Evolutionary conservation across 2,329 filamentous ascomycete species (phyloP), one percentile per base, ranked within the genome.

Genomic region (Beauveria caledonica): DNA sequence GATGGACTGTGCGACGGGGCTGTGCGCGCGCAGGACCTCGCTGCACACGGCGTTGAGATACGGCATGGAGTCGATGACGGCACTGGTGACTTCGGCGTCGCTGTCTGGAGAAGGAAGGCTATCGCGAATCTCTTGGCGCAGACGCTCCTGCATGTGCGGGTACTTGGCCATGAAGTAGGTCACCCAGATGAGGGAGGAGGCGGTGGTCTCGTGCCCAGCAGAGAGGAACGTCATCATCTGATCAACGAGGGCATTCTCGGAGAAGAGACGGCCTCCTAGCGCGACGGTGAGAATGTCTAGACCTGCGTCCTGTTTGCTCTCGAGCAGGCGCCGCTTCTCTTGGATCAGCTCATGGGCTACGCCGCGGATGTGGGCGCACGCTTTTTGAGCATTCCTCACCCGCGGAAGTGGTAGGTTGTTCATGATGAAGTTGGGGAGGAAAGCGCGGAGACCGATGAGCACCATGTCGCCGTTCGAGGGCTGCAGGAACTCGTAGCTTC

Each of bases 11-110:
- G 72, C 69, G 6, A 69, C 74, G 1, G 77, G 76, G 3, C 74
- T 67, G 62, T 72, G 74, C 21, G 75, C 68, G 0, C 78, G 72
- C 10, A 80, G 63, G 0, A 75, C 70, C 64, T 80, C 78, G 62
- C 69, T 76, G 65, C 71, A 73, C 23, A 96, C 84, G 36, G 90
- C 90, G 68, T 89, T 85, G 49, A 94, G 83, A 71, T 93, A 96
- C 3, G 88, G 86, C 69, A 95, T 82, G 59, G 78, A 78, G 73
- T 94, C 89, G 65, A 93, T 81, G 63, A 87, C 80, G 5, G 68
- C 60, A 61, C 71, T 73, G 40, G 68, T 75, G n/a, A 70, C 69
- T n/a, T 71, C 66, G 39, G 67, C 64, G n/a, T 61, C 66, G 57
- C 66, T 68, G 33, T 68, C 68, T 25, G 72, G 64, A 0, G 77